Evolutionary conservation across 345 rosid species (phyloP).

Genomic region (Eucalyptus sp.): DNA sequence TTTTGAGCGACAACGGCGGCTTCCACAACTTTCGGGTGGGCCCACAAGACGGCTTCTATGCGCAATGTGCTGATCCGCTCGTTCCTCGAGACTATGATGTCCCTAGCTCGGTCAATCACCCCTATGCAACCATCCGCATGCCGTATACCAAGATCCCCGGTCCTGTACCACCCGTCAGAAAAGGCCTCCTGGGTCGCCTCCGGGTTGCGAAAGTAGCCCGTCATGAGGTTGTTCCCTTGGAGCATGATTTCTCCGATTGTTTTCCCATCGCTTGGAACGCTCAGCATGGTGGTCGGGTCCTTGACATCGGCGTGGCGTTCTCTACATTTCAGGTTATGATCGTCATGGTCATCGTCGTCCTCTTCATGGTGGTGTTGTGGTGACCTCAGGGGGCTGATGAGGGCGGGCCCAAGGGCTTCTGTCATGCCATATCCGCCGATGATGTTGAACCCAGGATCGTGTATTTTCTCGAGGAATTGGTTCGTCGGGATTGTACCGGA

Average conservation of each 20-base stretch:
- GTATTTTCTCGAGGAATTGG: slow-evolving; percentile 3
- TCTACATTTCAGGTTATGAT: neutral
- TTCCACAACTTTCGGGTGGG: slow-evolving; percentile 22
- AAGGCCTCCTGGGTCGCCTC: slow-evolving; percentile 37
- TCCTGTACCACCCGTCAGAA: slow-evolving; percentile 50
- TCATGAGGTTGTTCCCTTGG: too few species aligned
- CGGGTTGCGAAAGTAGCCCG: neutral
- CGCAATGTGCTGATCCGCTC: slow-evolving; percentile 20
- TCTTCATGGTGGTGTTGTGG: neutral
- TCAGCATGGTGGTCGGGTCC: too few species aligned
- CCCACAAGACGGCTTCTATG: slow-evolving; percentile 20
- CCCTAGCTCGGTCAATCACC: slow-evolving; percentile 51
- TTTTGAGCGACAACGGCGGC: slow-evolving; percentile 25
- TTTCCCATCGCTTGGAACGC: too few species aligned
- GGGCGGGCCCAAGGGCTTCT: slow-evolving; percentile 33
- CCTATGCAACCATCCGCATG: slow-evolving; percentile 34
- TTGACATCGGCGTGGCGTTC: neutral
- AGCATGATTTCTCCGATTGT: too few species aligned
- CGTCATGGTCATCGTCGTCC: neutral
- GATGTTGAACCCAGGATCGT: slow-evolving; percentile 28
- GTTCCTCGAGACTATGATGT: slow-evolving; percentile 1
- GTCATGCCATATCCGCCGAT: slow-evolving; percentile 43
- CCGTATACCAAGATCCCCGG: slow-evolving; percentile 43
- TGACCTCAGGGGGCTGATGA: slow-evolving; percentile 14
- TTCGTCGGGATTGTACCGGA: slow-evolving; percentile 19